Percentiles rank a stretch among this genome's conserved stretches.
Evolutionary conservation across 2,329 filamentous ascomycete genomes (phyloP).

Genomic region (Hypoxylon sp.): DNA sequence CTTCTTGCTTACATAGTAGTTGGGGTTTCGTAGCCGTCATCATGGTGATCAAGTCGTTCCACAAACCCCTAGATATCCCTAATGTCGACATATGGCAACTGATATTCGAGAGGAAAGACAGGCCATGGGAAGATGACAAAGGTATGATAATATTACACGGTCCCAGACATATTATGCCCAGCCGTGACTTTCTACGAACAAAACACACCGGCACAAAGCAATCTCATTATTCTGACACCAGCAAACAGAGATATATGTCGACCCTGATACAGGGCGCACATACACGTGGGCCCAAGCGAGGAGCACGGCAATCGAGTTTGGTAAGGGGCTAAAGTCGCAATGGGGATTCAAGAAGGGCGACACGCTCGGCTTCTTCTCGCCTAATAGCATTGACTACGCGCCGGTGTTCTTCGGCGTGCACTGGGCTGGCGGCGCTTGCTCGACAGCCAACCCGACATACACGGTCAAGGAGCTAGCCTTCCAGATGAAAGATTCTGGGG

Average conservation of each 20-base stretch:
- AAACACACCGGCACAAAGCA: background rate
- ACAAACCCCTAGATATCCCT: conserved; percentile 77
- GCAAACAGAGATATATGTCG: conserved; percentile 67
- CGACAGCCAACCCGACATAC: conserved; percentile 91
- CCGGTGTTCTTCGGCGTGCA: conserved; percentile 82
- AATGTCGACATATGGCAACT: conserved; percentile 83
- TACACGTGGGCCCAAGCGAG: conserved; percentile 81
- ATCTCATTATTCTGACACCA: conserved; percentile 15
- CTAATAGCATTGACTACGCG: conserved; percentile 88
- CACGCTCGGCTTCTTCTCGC: conserved; percentile 85
- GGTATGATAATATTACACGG: conserved; percentile 61
- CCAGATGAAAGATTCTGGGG: conserved; percentile 84
- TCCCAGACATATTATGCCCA: background rate
- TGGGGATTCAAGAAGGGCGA: conserved; percentile 89
- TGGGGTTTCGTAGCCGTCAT: conserved; percentile 22
- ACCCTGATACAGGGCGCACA: conserved; percentile 75
- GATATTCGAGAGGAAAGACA: conserved; percentile 79
- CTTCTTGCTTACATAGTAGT: conserved; percentile 1
- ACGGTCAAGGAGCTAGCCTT: conserved; percentile 86
- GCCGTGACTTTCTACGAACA: background rate
- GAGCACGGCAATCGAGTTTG: conserved; percentile 79
- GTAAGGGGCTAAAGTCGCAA: conserved; percentile 79
- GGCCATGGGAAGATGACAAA: conserved; percentile 78
- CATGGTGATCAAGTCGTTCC: conserved; percentile 81
- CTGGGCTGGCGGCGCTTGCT: conserved; percentile 86